Evolutionary conservation across 441 rosid species (phyloP), one percentile per base, ranked within the genome.

Genomic region (Erodium trifolium): DNA sequence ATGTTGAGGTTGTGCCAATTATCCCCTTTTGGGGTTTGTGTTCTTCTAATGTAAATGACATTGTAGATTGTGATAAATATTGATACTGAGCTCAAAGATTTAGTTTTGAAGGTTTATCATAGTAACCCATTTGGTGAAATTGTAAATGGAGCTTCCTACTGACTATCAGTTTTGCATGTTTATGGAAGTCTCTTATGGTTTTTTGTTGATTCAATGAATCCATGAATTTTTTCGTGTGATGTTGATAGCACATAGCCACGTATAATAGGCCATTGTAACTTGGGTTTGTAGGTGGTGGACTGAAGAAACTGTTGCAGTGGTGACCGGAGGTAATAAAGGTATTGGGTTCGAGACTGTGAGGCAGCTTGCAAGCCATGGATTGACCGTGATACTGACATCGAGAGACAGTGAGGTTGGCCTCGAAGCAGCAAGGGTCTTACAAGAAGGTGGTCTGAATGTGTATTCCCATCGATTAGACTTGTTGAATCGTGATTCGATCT

Each of bases 241-340:
- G 9, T 57, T 57, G 63, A 57, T 57, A 57, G 63, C 0, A 57
- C 63, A 57, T 8, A 27, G 27, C 27, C 27, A 23, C 27, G 27
- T 23, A 23, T 17, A 7, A 6, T 17, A 57, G 11, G 13, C 35
- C 53, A 4, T 29, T 71, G 35, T 51, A 4, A 67, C 37, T 18
- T 63, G 51, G 72, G 75, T 14, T 39, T 76, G 16, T 70, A 93
- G 97, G 79, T 93, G 98, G 98, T 91, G 98, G 97, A 83, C 97
- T 3, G 31, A 68, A 70, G 93, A 88, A 64, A 91, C 86, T 23
- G 73, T 93, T 65, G 95, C 96, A 2, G 93, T 93, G 63, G 97
- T 93, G 72, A 93, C 96, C 0, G 98, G 97, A 59, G 81, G 91
- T 2, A 93, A 91, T 47, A 80, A 93, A 73, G 97, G 97, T n/a